Evolutionary conservation across 2,329 filamentous ascomycete species (phyloP).

Genomic region (Monosporascus sp.): DNA sequence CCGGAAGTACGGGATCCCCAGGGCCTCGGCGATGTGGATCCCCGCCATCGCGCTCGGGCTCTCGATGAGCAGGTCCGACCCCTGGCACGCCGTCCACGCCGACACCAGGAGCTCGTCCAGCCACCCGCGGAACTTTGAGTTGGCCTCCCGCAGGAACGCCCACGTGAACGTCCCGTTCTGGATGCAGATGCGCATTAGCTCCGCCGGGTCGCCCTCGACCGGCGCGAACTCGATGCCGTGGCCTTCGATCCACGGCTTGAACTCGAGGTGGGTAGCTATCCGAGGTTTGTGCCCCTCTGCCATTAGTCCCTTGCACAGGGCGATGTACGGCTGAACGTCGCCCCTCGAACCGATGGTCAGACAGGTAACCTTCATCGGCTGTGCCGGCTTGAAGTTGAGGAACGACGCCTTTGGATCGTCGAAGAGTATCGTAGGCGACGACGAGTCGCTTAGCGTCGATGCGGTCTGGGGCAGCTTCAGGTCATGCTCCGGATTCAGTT

Average conservation of each 20-base stretch:
- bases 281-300: conserved; percentile 80
- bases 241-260: conserved; percentile 80
- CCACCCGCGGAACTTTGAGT: conserved; percentile 86
- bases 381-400: conserved; percentile 80
- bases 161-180: conserved; percentile 97
- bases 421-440: conserved; percentile 68
- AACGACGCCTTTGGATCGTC: conserved; percentile 86
- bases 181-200: conserved; percentile 93
- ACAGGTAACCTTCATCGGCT: conserved; percentile 80
- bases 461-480: conserved; percentile 41
- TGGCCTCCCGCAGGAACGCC: conserved; percentile 83
- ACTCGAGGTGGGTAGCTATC: conserved; percentile 91
- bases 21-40: conserved; percentile 92
- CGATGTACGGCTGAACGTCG: conserved; percentile 96
- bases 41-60: conserved; percentile 96
- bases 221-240: conserved; percentile 90
- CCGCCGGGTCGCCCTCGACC: conserved; percentile 84
- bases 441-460: conserved; percentile 45
- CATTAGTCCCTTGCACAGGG: conserved; percentile 82
- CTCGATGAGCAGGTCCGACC: conserved; percentile 85
- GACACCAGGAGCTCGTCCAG: conserved; percentile 81
- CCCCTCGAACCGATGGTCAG: conserved; percentile 93
- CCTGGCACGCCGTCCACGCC: conserved; percentile 78
- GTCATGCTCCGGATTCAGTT: conserved; percentile 46
- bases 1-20: conserved; percentile 90